A percentile compares a stretch with the other conserved stretches of the same genome.
Conservation (phyloP, 306 rosid species). For the Castanea crenata region DNA sequence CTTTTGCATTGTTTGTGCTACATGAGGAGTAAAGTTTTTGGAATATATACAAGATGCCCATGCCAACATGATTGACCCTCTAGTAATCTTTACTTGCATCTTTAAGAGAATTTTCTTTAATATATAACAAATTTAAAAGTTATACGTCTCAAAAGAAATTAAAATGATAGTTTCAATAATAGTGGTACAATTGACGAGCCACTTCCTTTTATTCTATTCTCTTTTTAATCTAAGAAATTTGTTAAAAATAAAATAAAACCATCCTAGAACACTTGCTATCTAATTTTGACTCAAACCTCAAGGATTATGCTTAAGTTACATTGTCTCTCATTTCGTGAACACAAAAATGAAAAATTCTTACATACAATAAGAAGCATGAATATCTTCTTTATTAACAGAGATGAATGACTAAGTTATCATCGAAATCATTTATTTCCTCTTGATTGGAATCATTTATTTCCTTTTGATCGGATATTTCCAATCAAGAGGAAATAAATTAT, state of each 20-base stretch:
- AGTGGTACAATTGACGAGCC: too few species aligned
- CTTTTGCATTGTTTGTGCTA: neutral
- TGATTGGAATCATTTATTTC: neutral
- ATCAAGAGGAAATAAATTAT: neutral
- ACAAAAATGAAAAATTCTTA: neutral
- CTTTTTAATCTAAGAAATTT: too few species aligned
- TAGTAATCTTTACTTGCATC: neutral
- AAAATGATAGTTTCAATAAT: too few species aligned
- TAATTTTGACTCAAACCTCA: neutral
- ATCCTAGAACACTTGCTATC: neutral
- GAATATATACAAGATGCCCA: neutral
- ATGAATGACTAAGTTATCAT: too few species aligned
- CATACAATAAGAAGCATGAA: neutral
- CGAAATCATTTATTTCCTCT: too few species aligned
- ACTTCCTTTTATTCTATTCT: too few species aligned
- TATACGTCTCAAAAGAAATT: too few species aligned
- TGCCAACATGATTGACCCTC: neutral
- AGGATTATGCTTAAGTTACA: neutral
- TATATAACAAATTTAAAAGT: too few species aligned
- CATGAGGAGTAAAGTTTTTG: neutral
- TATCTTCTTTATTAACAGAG: neutral
- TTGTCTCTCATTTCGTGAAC: neutral
- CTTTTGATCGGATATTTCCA: too few species aligned
- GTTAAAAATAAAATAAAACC: too few species aligned
- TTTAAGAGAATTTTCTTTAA: too few species aligned